Conservation (phyloP, 2,329 filamentous ascomycete genomes). For the Trichophyton equinum region DNA sequence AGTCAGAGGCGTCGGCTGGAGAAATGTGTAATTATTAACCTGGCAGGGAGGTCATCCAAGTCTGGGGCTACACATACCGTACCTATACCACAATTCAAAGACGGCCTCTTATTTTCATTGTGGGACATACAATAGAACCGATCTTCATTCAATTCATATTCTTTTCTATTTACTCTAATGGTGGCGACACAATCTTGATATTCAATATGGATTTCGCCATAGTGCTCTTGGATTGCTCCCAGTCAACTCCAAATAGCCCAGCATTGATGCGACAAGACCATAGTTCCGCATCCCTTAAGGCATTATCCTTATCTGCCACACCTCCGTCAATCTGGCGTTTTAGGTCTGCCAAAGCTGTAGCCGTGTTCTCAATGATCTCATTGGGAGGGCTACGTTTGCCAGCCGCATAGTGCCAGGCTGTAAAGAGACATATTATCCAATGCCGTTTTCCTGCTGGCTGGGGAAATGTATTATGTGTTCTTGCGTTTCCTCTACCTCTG, state of each 20-base stretch:
- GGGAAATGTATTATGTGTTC: not conserved
- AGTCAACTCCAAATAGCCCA: slow-evolving; percentile 44
- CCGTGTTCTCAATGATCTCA: slow-evolving; percentile 39
- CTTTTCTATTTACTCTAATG: not conserved
- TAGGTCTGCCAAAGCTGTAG: slow-evolving; percentile 37
- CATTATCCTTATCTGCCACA: slow-evolving; percentile 2
- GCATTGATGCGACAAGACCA: slow-evolving; percentile 47
- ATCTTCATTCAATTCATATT: too few species aligned
- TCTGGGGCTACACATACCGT: too few species aligned
- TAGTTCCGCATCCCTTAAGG: slow-evolving; percentile 22
- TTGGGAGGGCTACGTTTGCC: slow-evolving; percentile 25
- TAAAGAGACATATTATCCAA: slow-evolving; percentile 50
- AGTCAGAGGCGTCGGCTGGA: too few species aligned
- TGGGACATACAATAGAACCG: not conserved
- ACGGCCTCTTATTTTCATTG: not conserved
- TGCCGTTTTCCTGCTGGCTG: slow-evolving; percentile 24
- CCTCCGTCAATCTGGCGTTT: slow-evolving; percentile 28
- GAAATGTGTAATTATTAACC: too few species aligned
- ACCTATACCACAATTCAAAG: too few species aligned
- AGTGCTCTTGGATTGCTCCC: slow-evolving; percentile 37
- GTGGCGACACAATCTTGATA: slow-evolving; percentile 22
- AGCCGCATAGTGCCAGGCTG: slow-evolving; percentile 38
- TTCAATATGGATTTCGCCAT: slow-evolving; percentile 29
- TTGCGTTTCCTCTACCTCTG: not conserved
- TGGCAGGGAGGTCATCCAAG: too few species aligned